These are phyloP conservation scores for Solanum piurae DNA, from an alignment of 257 asterid genomes.

Conservation along the genomic window DNA sequence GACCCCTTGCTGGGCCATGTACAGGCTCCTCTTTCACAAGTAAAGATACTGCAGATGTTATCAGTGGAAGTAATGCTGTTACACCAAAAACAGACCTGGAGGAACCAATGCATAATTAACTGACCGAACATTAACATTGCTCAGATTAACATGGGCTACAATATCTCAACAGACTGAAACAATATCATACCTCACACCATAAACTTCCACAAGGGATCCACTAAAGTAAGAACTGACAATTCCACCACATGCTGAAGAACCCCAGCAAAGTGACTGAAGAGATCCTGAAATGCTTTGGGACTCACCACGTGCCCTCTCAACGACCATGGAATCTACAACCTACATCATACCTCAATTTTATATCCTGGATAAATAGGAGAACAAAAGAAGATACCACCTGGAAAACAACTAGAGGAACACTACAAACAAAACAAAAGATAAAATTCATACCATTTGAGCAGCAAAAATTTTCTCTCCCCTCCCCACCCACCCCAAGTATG, in stretches of 20 bases:
- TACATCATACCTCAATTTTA: conserved; percentile 23
- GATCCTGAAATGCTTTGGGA: conserved; percentile 97
- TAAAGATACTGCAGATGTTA: conserved; percentile 89
- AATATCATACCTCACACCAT: conserved; percentile 80
- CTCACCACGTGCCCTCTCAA: conserved; percentile 98
- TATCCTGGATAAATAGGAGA: background rate
- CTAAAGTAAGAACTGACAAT: conserved; percentile 92
- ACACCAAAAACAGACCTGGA: conserved; percentile 90
- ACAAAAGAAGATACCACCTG: background rate
- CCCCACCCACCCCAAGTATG: background rate
- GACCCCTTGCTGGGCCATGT: conserved; percentile 26
- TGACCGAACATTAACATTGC: background rate
- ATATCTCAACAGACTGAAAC: background rate
- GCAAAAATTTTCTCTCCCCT: background rate
- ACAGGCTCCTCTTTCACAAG: conserved; percentile 83
- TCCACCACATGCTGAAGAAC: conserved; percentile 95
- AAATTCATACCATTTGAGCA: background rate
- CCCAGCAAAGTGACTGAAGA: conserved; percentile 98
- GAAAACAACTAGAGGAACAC: background rate
- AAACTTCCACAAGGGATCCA: conserved; percentile 87
- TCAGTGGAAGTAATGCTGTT: conserved; percentile 86
- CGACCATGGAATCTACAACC: conserved; percentile 99
- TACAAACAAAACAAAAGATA: background rate
- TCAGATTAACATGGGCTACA: background rate
- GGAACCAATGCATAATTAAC: conserved; percentile 1